Conservation (phyloP, 108 stramenopile species). For the Nitzschia sp. region DNA sequence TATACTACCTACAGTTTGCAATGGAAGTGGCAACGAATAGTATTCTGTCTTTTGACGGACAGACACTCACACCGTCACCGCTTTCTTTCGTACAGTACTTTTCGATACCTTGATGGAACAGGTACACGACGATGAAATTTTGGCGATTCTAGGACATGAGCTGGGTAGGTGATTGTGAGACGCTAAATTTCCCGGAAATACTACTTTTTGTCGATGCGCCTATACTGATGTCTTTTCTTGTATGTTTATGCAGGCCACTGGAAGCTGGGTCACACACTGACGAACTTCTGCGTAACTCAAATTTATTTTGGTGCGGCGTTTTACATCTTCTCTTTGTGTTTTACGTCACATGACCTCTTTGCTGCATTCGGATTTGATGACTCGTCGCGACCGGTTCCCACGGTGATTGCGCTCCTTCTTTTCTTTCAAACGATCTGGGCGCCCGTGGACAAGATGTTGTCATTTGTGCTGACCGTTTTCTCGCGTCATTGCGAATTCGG, state of each 20-base stretch:
- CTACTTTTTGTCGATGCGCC: too few species aligned
- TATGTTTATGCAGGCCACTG: too few species aligned
- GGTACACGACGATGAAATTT: slow-evolving; percentile 84
- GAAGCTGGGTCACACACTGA: slow-evolving; percentile 96
- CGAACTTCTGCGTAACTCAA: slow-evolving; percentile 90
- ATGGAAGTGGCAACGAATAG: too few species aligned
- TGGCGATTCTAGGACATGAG: slow-evolving; percentile 90
- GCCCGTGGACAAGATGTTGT: slow-evolving; percentile 94
- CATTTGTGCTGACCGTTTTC: slow-evolving; percentile 85
- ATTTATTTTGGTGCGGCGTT: slow-evolving; percentile 90
- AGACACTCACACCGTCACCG: neutral
- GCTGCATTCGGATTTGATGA: slow-evolving; percentile 95
- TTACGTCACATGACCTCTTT: slow-evolving; percentile 69
- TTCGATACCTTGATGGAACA: slow-evolving; percentile 96
- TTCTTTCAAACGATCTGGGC: slow-evolving; percentile 94
- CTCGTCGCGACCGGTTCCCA: slow-evolving; percentile 62
- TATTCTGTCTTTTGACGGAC: neutral
- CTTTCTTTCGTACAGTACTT: slow-evolving; percentile 50
- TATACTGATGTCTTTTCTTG: too few species aligned
- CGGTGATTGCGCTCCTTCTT: slow-evolving; percentile 89
- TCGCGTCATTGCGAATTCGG: slow-evolving; percentile 90
- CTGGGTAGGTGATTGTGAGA: too few species aligned
- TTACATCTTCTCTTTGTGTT: slow-evolving; percentile 87
- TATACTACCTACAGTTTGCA: neutral
- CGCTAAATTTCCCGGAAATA: too few species aligned